A percentile compares a stretch with the other conserved stretches of the same genome.
These are phyloP conservation scores for Fusarium tupiense DNA, from an alignment of 2,329 filamentous ascomycete species.

Conservation along the genomic window DNA sequence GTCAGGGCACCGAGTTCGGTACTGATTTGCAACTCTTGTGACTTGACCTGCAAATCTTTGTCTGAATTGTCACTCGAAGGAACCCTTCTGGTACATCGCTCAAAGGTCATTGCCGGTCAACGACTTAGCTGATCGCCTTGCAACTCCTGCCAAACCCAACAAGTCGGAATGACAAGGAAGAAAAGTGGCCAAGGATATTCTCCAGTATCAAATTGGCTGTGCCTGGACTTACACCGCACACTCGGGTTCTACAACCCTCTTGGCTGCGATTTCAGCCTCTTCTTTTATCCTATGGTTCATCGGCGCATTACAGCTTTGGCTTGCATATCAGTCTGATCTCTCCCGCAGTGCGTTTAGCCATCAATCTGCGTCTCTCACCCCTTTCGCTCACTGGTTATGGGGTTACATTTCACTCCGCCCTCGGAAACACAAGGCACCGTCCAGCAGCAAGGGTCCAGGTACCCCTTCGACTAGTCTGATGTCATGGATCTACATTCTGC, in stretches of 20 bases:
- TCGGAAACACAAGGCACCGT: constrained; percentile 29
- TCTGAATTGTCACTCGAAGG: constrained; percentile 17
- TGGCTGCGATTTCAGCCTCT: neutral
- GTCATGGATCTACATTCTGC: constrained; percentile 47
- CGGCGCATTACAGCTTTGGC: constrained; percentile 12
- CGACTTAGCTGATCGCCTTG: constrained; percentile 8
- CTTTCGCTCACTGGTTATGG: constrained; percentile 12
- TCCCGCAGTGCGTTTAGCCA: constrained; percentile 1
- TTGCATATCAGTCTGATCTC: constrained; percentile 13
- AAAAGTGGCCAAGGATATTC: constrained; percentile 8
- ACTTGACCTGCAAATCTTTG: constrained; percentile 29
- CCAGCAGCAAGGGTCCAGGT: constrained; percentile 29
- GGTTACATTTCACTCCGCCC: constrained; percentile 20
- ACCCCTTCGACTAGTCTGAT: constrained; percentile 42
- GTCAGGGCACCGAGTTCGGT: constrained; percentile 27
- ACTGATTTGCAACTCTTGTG: constrained; percentile 27
- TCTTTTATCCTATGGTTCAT: neutral
- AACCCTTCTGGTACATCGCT: constrained; percentile 16
- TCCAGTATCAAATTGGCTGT: constrained; percentile 4
- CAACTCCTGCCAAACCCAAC: constrained; percentile 18
- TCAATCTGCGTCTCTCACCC: constrained; percentile 1
- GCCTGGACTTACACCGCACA: constrained; percentile 20
- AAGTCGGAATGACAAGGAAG: neutral
- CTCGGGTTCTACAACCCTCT: constrained; percentile 2
- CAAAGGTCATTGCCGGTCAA: constrained; percentile 13